A percentile compares a stretch with the other conserved stretches of the same genome.
These are phyloP conservation scores for Nicotiana otophora DNA, from an alignment of 257 asterid species.

Conservation along the genomic window DNA sequence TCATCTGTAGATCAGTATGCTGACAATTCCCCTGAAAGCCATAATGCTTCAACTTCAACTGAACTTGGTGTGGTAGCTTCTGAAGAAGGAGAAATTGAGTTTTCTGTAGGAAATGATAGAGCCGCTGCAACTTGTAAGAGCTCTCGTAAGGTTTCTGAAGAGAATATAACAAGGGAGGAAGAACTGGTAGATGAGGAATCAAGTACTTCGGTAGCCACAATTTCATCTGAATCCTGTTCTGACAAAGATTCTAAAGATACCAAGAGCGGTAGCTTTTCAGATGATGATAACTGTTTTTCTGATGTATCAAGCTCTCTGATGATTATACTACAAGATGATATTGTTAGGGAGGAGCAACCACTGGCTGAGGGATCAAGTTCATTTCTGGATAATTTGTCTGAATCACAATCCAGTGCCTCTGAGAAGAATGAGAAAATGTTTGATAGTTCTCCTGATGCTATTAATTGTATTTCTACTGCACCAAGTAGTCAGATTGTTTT, in stretches of 20 bases:
- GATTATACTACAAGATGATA: background rate
- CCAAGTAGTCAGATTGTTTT: background rate
- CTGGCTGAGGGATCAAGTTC: background rate
- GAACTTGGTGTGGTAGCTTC: slow-evolving; percentile 10
- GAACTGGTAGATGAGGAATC: slow-evolving; percentile 8
- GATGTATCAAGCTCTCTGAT: slow-evolving; percentile 8
- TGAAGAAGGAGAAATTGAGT: slow-evolving; percentile 18
- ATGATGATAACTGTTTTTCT: background rate
- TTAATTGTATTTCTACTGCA: background rate
- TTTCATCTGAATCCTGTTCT: background rate
- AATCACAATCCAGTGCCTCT: background rate
- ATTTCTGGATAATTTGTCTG: background rate
- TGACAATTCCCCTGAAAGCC: background rate
- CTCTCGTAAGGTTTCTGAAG: slow-evolving; percentile 11
- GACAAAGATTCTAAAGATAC: slow-evolving; percentile 18
- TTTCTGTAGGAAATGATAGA: slow-evolving; percentile 15
- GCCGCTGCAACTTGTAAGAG: slow-evolving; percentile 11
- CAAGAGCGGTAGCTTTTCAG: slow-evolving; percentile 3
- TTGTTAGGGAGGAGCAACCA: background rate
- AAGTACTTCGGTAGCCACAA: background rate
- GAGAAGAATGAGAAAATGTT: background rate
- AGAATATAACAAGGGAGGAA: slow-evolving; percentile 14
- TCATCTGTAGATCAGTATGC: slow-evolving; percentile 21
- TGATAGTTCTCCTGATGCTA: slow-evolving; percentile 1
- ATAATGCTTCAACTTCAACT: slow-evolving; percentile 4